These are phyloP conservation scores for Amoeboradix gromovi DNA, from an alignment of 371 early-diverging fungal species.

Conservation along the genomic window DNA sequence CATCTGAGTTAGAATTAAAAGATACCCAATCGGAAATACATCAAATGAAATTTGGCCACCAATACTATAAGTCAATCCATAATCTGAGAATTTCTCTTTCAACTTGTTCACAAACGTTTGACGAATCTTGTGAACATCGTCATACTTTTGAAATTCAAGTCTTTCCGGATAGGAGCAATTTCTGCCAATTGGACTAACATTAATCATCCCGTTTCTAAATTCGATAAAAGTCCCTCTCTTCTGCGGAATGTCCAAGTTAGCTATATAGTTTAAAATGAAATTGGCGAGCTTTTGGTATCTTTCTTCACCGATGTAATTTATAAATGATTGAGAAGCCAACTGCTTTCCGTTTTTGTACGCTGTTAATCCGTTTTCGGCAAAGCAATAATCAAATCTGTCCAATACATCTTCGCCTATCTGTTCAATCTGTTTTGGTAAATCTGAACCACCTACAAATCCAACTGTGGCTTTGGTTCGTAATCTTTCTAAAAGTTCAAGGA, in stretches of 20 bases:
- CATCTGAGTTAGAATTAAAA: background rate
- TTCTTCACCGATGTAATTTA: slow-evolving; percentile 82
- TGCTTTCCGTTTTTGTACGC: slow-evolving; percentile 55
- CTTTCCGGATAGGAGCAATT: slow-evolving; percentile 84
- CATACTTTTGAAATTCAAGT: slow-evolving; percentile 69
- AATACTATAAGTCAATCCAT: slow-evolving; percentile 75
- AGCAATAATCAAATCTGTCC: slow-evolving; percentile 69
- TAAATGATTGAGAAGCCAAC: slow-evolving; percentile 63
- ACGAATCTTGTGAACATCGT: slow-evolving; percentile 51
- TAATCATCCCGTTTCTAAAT: slow-evolving; percentile 97
- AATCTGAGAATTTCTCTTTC: slow-evolving; percentile 56
- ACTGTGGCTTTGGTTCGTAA: slow-evolving; percentile 68
- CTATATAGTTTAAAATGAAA: slow-evolving; percentile 73
- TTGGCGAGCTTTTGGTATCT: slow-evolving; percentile 72
- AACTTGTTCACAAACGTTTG: slow-evolving; percentile 57
- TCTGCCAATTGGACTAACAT: slow-evolving; percentile 94
- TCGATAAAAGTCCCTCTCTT: slow-evolving; percentile 98
- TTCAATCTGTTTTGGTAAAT: slow-evolving; percentile 86
- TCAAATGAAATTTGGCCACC: slow-evolving; percentile 99
- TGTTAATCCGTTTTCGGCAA: slow-evolving; percentile 96
- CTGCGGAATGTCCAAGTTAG: slow-evolving; percentile 74
- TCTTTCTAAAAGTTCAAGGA: slow-evolving; percentile 41
- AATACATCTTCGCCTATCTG: slow-evolving; percentile 65
- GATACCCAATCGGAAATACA: slow-evolving; percentile 86
- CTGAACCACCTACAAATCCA: slow-evolving; percentile 98